A percentile compares a stretch with the other conserved stretches of the same genome.
phyloP scores from a whole-genome alignment of 805 yeast species.

The Geotrichum ghanense region DNA sequence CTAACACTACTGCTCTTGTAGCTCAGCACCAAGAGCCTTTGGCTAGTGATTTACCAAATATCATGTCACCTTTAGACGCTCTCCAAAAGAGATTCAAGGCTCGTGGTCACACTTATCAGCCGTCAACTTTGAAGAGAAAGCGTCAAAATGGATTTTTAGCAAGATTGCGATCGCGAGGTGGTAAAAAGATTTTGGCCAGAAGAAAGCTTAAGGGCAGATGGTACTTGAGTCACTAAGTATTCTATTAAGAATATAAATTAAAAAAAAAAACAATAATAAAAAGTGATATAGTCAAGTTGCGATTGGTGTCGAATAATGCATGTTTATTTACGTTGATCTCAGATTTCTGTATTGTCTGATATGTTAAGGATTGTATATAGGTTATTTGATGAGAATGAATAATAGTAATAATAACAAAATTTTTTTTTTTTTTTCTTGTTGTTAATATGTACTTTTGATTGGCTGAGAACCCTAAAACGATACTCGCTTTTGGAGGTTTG shows the following conservation, averaged over 20 bases:
- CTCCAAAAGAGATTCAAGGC: slow-evolving; percentile 63
- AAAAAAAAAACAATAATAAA: too few relatives aligned
- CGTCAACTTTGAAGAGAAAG: slow-evolving; percentile 81
- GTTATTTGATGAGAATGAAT: too few relatives aligned
- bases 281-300: too few relatives aligned
- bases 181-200: slow-evolving; percentile 66
- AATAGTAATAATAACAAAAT: too few relatives aligned
- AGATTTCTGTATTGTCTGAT: too few relatives aligned
- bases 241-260: too few relatives aligned
- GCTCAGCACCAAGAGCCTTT: neutral
- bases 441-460: too few relatives aligned
- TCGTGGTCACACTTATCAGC: slow-evolving; percentile 93
- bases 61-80: neutral
- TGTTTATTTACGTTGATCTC: too few relatives aligned
- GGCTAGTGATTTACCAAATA: neutral
- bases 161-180: slow-evolving; percentile 60
- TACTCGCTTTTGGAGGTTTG: neutral
- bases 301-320: too few relatives aligned
- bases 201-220: slow-evolving; percentile 87
- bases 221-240: slow-evolving; percentile 74
- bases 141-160: slow-evolving; percentile 84
- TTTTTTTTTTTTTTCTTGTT: too few relatives aligned
- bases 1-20: neutral
- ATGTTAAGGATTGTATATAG: too few relatives aligned
- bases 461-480: neutral